Conservation (phyloP, 2,329 filamentous ascomycete species). For the Ambrosiella xylebori region DNA sequence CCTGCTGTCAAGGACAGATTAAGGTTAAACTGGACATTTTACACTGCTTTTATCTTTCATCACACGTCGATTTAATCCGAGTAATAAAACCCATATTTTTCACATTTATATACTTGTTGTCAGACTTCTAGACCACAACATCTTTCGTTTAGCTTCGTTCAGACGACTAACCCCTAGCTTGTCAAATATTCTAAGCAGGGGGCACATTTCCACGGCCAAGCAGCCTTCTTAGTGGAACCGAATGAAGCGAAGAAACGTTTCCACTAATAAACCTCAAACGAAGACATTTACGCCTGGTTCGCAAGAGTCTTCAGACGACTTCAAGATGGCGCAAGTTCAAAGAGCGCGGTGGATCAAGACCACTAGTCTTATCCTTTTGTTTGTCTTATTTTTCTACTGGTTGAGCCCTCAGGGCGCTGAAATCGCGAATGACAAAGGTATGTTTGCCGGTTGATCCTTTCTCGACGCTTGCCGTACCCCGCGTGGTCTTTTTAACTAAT, state of each 20-base stretch:
- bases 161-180: not conserved
- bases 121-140: not conserved
- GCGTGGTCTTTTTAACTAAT: not conserved
- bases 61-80: no score
- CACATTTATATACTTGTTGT: not conserved
- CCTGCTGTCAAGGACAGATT: no score
- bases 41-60: no score
- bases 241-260: not conserved
- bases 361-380: conserved; percentile 40
- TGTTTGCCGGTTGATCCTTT: conserved; percentile 18
- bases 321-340: conserved; percentile 43
- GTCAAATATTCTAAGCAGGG: not conserved
- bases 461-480: not conserved
- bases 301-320: not conserved
- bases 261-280: not conserved
- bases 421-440: conserved; percentile 26
- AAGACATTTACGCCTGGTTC: not conserved
- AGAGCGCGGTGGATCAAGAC: conserved; percentile 49
- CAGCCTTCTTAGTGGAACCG: not conserved
- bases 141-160: not conserved
- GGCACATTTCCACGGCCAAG: not conserved
- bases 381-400: conserved; percentile 47
- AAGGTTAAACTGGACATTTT: no score
- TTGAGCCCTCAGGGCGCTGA: conserved; percentile 41
- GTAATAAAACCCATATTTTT: no score